These are phyloP conservation scores for Cnidoscolus chayamansa DNA, from an alignment of 441 rosid genomes.

Conservation along the genomic window DNA sequence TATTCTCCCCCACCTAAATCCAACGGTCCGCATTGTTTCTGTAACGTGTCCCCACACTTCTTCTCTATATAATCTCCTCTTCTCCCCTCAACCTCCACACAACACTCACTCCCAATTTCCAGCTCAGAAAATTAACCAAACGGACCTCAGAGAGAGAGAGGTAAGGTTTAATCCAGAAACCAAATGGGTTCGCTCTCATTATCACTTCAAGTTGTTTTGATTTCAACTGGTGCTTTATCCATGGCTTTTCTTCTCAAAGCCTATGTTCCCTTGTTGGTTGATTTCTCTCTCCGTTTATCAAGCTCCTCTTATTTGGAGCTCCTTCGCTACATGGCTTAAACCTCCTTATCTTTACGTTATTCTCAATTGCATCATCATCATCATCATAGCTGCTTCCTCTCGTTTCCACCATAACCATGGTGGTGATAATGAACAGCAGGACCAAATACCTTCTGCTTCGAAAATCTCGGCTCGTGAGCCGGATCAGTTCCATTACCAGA, in stretches of 20 bases:
- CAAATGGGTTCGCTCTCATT: constrained; percentile 4
- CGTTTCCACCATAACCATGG: constrained; percentile 33
- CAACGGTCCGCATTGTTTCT: constrained; percentile 27
- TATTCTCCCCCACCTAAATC: constrained; percentile 11
- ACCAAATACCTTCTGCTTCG: constrained; percentile 12
- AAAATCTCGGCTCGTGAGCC: constrained; percentile 13
- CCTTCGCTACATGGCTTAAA: constrained; percentile 54
- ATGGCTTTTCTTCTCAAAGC: constrained; percentile 42
- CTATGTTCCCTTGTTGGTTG: constrained; percentile 43
- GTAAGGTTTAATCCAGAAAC: neutral
- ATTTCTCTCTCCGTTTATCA: constrained; percentile 34
- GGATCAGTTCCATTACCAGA: constrained; percentile 21
- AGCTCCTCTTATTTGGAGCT: constrained; percentile 48
- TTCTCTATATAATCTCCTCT: constrained; percentile 27
- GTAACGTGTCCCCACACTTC: constrained; percentile 19
- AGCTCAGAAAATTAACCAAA: too few species aligned
- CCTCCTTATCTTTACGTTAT: constrained; percentile 73
- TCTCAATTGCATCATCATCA: constrained; percentile 61
- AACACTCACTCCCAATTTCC: neutral
- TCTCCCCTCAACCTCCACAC: neutral
- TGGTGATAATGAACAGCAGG: constrained; percentile 6
- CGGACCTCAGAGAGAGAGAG: neutral
- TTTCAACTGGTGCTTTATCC: constrained; percentile 45
- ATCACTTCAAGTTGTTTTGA: constrained; percentile 37
- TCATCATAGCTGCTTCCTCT: constrained; percentile 58